Conservation (phyloP, 129 eudicot species). For the Tagetes patula region DNA sequence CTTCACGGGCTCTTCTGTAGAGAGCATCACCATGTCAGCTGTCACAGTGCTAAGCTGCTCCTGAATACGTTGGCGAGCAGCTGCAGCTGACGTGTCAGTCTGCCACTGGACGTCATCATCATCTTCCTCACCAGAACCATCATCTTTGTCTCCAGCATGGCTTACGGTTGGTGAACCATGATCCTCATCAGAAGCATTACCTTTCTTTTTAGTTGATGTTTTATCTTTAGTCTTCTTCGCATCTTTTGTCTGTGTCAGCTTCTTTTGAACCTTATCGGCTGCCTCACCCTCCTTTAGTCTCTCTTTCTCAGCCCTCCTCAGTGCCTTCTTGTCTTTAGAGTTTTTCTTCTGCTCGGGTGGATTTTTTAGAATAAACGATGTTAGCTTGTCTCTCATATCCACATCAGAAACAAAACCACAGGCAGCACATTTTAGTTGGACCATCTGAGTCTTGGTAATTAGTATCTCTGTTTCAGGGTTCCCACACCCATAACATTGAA, state of each 20-base stretch:
- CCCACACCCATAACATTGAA: constrained; percentile 20
- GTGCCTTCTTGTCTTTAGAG: constrained; percentile 18
- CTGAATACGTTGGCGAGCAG: constrained; percentile 54
- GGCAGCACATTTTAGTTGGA: constrained; percentile 10
- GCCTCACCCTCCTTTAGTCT: constrained; percentile 15
- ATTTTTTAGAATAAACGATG: constrained; percentile 21
- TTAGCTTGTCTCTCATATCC: constrained; percentile 14
- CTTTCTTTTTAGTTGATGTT: constrained; percentile 4
- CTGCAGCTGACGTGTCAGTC: constrained; percentile 64
- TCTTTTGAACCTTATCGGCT: constrained; percentile 8
- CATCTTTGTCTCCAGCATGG: not conserved
- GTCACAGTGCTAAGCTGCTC: constrained; percentile 65
- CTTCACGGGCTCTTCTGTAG: constrained; percentile 45
- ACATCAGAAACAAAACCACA: constrained; percentile 24
- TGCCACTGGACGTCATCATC: constrained; percentile 62
- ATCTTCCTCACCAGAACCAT: constrained; percentile 29
- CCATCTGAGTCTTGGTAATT: constrained; percentile 17
- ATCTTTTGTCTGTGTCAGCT: constrained; percentile 9
- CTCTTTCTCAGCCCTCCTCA: constrained; percentile 19
- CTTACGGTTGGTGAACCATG: constrained; percentile 11
- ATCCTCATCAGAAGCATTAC: constrained; percentile 7
- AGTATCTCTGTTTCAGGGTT: constrained; percentile 20
- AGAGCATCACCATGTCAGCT: constrained; percentile 64
- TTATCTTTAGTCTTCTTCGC: constrained; percentile 8
- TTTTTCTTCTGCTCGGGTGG: constrained; percentile 8